A percentile compares a stretch with the other conserved stretches of the same genome.
Evolutionary conservation across 352 stramenopile genomes (phyloP).

Genomic region (Phytophthora sp.): DNA sequence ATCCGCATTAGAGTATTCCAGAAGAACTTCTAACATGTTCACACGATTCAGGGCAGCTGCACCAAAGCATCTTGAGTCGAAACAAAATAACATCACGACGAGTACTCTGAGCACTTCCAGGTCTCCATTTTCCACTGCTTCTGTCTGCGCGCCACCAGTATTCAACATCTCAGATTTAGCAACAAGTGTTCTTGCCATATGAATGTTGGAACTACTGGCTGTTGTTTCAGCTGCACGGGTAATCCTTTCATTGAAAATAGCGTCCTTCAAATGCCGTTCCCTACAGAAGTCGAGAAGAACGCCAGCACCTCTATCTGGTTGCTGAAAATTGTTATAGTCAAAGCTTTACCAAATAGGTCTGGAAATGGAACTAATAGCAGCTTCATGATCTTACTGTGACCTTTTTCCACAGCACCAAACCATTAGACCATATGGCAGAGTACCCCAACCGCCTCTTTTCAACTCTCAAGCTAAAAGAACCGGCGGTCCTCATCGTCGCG

Average conservation of each 20-base stretch:
- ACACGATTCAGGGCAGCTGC: constrained; percentile 9
- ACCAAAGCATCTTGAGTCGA: constrained; percentile 20
- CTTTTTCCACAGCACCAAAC: constrained; percentile 3
- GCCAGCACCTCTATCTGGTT: constrained; percentile 6
- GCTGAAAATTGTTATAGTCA: not conserved
- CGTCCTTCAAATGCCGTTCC: not conserved
- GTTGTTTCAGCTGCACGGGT: constrained; percentile 1
- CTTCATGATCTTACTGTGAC: constrained; percentile 1
- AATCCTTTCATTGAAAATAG: constrained; percentile 2
- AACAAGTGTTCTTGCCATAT: constrained; percentile 7
- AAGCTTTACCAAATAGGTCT: constrained; percentile 1
- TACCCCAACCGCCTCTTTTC: not conserved
- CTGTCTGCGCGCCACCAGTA: constrained; percentile 5
- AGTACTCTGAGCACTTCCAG: constrained; percentile 11
- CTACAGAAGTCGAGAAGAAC: constrained; percentile 19
- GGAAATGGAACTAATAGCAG: not conserved
- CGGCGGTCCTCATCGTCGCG: not conserved
- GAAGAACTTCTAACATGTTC: constrained; percentile 11
- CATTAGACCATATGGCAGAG: not conserved
- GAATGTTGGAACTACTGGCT: not conserved
- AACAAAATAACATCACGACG: not conserved
- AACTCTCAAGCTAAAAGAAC: not conserved
- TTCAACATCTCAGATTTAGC: constrained; percentile 11
- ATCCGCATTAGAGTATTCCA: constrained; percentile 8
- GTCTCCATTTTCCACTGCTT: constrained; percentile 11